These are phyloP conservation scores for Leccinum sublutescens DNA, from an alignment of 768 basidiomycete genomes.

Conservation along the genomic window DNA sequence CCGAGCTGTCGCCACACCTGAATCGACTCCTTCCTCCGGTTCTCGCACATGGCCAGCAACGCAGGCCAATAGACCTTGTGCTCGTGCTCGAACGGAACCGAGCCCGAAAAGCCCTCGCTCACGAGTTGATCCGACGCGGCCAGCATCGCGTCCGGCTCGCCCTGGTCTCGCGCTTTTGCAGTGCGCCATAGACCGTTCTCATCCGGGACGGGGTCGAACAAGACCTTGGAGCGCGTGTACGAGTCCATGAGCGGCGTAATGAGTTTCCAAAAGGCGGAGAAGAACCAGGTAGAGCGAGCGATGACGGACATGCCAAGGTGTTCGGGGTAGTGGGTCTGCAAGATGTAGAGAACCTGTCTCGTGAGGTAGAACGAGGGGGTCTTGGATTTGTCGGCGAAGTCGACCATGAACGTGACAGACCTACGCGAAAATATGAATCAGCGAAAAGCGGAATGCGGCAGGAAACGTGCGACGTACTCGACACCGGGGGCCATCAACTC, in stretches of 20 bases:
- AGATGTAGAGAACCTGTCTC: conserved; percentile 51
- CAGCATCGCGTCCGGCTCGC: conserved; percentile 31
- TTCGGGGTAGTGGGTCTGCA: conserved; percentile 24
- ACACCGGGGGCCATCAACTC: conserved; percentile 82
- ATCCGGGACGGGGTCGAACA: conserved; percentile 59
- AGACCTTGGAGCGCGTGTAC: conserved; percentile 68
- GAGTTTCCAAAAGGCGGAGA: conserved; percentile 73
- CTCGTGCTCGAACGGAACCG: conserved; percentile 62
- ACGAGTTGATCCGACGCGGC: conserved; percentile 72
- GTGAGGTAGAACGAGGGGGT: conserved; percentile 42
- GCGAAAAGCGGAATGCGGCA: neutral
- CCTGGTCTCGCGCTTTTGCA: conserved; percentile 18
- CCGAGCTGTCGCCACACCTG: conserved; percentile 69
- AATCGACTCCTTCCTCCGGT: conserved; percentile 48
- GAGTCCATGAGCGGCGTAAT: conserved; percentile 83
- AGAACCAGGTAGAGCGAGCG: conserved; percentile 73
- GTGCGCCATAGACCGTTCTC: conserved; percentile 28
- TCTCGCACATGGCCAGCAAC: conserved; percentile 53
- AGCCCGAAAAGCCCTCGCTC: conserved; percentile 70
- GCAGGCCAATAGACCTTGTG: conserved; percentile 77
- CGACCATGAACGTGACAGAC: conserved; percentile 55
- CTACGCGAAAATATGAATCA: neutral
- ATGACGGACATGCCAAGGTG: conserved; percentile 45
- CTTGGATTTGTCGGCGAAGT: conserved; percentile 73
- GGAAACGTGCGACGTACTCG: conserved; percentile 52